A percentile compares a stretch with the other conserved stretches of the same genome.
These are phyloP conservation scores for Antitrichia curtipendula DNA, from an alignment of 225 moss, liverwort and hornwort genomes.

Conservation along the genomic window DNA sequence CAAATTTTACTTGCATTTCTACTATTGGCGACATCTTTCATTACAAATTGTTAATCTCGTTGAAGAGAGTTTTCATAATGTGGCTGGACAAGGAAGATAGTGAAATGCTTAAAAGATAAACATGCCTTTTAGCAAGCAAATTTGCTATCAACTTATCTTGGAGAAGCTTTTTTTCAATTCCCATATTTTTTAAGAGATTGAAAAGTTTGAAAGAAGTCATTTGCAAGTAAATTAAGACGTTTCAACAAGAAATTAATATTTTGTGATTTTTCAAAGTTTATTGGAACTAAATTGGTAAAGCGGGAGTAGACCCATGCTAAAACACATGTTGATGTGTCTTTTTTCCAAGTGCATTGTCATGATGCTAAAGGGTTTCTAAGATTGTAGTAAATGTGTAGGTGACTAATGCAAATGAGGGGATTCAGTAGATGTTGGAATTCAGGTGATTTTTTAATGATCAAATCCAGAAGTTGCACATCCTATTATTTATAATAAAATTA, in stretches of 20 bases:
- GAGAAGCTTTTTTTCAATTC: not conserved
- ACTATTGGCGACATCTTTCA: not conserved
- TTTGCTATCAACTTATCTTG: accelerated
- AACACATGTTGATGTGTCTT: accelerated
- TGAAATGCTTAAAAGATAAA: accelerated
- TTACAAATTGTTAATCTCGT: not conserved
- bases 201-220: not conserved
- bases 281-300: not conserved
- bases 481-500: not conserved
- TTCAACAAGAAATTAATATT: accelerated
- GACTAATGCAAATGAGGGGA: accelerated
- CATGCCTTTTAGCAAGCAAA: accelerated
- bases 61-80: accelerated
- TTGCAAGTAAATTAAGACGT: not conserved
- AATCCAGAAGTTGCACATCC: not conserved
- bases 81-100: not conserved
- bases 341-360: not conserved
- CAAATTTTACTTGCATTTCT: not conserved
- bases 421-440: not conserved
- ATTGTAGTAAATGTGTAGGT: not conserved
- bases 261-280: not conserved
- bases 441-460: too few species aligned
- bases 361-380: not conserved
- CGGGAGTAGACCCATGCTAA: accelerated
- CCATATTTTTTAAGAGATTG: not conserved